Evolutionary conservation across 352 stramenopile species (phyloP).

Genomic region (Thalassiosira exigua): DNA sequence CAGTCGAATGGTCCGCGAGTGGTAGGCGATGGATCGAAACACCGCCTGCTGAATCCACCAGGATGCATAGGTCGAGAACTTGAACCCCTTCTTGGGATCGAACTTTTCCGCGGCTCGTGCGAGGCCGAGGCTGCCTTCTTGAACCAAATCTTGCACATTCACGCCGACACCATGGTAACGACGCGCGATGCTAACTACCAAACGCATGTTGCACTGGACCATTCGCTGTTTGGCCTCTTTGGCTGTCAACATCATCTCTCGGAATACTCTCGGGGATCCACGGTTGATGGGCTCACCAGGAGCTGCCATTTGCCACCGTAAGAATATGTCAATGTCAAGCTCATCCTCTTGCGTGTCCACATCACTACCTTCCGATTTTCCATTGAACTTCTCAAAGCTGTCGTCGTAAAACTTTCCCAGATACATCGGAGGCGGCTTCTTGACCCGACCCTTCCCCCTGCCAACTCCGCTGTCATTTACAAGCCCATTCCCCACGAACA

Average conservation of each 20-base stretch:
- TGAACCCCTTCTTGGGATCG: conserved; percentile 86
- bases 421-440: conserved; percentile 66
- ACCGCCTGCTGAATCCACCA: conserved; percentile 91
- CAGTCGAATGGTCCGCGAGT: conserved; percentile 87
- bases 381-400: conserved; percentile 52
- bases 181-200: conserved; percentile 87
- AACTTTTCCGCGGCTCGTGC: conserved; percentile 88
- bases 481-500: conserved; percentile 83
- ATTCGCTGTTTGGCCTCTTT: conserved; percentile 85
- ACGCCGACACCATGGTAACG: conserved; percentile 86
- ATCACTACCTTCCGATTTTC: not conserved
- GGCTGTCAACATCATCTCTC: conserved; percentile 75
- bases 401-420: conserved; percentile 74
- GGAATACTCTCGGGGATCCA: conserved; percentile 74
- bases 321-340: conserved; percentile 53
- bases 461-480: conserved; percentile 66
- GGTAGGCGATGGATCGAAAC: conserved; percentile 87
- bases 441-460: conserved; percentile 70
- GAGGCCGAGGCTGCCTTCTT: conserved; percentile 87
- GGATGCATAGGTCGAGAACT: conserved; percentile 88
- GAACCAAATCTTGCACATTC: conserved; percentile 86
- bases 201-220: conserved; percentile 87
- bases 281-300: conserved; percentile 69
- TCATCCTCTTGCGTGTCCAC: conserved; percentile 28
- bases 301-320: conserved; percentile 33